Evolutionary conservation across 2,329 filamentous ascomycete genomes (phyloP).

Genomic region (Claviceps monticola): DNA sequence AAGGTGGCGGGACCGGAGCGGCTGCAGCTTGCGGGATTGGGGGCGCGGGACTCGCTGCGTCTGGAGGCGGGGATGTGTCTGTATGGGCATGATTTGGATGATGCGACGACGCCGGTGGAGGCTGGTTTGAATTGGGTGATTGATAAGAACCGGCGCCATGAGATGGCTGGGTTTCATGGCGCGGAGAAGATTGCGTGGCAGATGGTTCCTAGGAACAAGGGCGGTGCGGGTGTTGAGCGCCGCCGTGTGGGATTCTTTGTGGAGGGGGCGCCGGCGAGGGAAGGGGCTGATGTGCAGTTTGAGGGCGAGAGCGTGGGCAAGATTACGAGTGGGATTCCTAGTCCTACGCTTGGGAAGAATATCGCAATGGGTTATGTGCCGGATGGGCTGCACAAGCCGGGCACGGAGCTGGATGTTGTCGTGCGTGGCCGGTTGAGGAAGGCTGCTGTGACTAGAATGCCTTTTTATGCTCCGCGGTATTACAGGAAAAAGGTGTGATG

Average conservation of each 20-base stretch:
- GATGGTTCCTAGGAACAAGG: conserved; percentile 58
- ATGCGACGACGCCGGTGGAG: conserved; percentile 49
- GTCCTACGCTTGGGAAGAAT: conserved; percentile 74
- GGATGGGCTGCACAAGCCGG: conserved; percentile 68
- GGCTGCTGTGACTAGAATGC: conserved; percentile 75
- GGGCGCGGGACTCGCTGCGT: conserved; percentile 79
- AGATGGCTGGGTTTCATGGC: conserved; percentile 67
- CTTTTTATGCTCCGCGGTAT: conserved; percentile 72
- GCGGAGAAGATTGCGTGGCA: conserved; percentile 64
- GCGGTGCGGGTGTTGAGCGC: conserved; percentile 53
- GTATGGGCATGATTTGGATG: conserved; percentile 96
- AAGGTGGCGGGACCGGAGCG: conserved; percentile 43
- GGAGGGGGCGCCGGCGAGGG: conserved; percentile 76
- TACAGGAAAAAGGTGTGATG: conserved; percentile 17
- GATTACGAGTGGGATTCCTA: conserved; percentile 82
- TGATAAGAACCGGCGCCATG: conserved; percentile 54
- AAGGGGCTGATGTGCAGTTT: conserved; percentile 67
- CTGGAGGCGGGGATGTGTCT: conserved; percentile 97
- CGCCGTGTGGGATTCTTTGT: conserved; percentile 72
- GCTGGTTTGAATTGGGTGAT: conserved; percentile 62
- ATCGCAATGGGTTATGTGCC: conserved; percentile 92
- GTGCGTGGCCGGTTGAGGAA: conserved; percentile 65
- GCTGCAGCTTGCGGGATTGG: conserved; percentile 73
- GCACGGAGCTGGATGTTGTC: conserved; percentile 65
- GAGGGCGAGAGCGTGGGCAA: conserved; percentile 57